phyloP scores from a whole-genome alignment of 2,329 filamentous ascomycete genomes.

The Neonectria faginata region DNA sequence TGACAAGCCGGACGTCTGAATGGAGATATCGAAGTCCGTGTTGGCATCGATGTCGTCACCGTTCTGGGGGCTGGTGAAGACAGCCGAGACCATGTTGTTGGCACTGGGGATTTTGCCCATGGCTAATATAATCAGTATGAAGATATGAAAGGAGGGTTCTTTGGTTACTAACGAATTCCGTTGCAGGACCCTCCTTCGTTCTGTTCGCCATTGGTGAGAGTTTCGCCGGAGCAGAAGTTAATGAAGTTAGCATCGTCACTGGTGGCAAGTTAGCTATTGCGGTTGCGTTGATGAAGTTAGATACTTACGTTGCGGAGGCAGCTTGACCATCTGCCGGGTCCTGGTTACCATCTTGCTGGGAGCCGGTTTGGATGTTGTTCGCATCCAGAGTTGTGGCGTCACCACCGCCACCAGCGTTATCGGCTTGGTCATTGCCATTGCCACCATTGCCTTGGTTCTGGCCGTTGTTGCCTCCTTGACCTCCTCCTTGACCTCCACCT shows the following conservation, averaged over 20 bases:
- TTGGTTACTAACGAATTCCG: constrained; percentile 63
- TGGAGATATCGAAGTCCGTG: constrained; percentile 64
- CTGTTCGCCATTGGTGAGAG: constrained; percentile 71
- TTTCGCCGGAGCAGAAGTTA: constrained; percentile 69
- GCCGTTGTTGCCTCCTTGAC: constrained; percentile 37
- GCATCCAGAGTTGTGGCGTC: constrained; percentile 53
- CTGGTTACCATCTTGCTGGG: constrained; percentile 60
- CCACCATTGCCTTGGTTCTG: constrained; percentile 37
- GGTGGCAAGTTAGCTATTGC: constrained; percentile 36
- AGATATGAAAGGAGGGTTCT: not conserved
- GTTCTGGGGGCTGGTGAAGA: constrained; percentile 66
- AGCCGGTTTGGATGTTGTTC: constrained; percentile 63
- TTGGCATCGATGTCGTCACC: constrained; percentile 60
- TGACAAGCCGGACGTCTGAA: constrained; percentile 65
- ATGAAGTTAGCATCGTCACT: constrained; percentile 72
- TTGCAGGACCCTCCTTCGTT: constrained; percentile 71
- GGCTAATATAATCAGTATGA: constrained; percentile 50
- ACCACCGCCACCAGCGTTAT: constrained; percentile 37
- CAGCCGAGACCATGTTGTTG: constrained; percentile 67
- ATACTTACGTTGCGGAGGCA: constrained; percentile 64
- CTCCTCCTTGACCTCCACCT: constrained; percentile 5
- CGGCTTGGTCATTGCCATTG: constrained; percentile 35
- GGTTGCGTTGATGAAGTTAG: not conserved
- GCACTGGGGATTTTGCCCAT: constrained; percentile 71
- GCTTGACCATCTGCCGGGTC: constrained; percentile 60